Evolutionary conservation across 805 yeast genomes (phyloP), one percentile per base, ranked within the genome.

Genomic region (Saturnispora kantuleensis): DNA sequence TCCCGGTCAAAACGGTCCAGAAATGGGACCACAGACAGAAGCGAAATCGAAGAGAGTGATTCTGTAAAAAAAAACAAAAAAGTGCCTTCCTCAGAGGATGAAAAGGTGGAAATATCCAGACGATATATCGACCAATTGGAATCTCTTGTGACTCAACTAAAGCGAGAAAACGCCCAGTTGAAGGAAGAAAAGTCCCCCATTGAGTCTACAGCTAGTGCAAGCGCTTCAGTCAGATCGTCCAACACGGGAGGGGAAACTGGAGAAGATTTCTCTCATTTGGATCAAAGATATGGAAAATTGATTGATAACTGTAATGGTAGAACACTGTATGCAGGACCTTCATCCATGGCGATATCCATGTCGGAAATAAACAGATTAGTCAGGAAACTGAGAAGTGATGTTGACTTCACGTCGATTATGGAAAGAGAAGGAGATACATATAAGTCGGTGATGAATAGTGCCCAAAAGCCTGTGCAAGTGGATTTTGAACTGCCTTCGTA

Each of bases 321-420:
- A 53, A 72, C 77, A 46, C 73, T 82, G 33, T 84, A 82, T 55
- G 84, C 82, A 32, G 94, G 94, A 0, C 79, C 88, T 0, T 81
- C 89, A 0, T 82, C 90, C 1, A 83, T 84, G 89, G 83, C 93
- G 0, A 60, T 83, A 13, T 84, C 84, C 59, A 89, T 89, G 5
- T 65, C 84, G 46, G 90, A 84, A 51, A 81, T 84, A 44, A 86
- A 81, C 56, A 77, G 78, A 47, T 47, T 63, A 12, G 54, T 61
- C 36, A 36, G 11, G 26, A 21, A 21, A 5, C 26, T 35, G n/a
- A 17, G 38, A 9, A 35, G 33, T 13, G 31, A 32, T 6, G 49
- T 43, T 16, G 82, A 77, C 43, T 77, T 84, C 1, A 77, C 81
- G 7, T 57, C 26, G 8, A 21, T 21, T 21, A 21, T 82, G 45